Base-by-base conservation (phyloP, 805 yeast genomes). In the Saturnispora serradocipensis region DNA sequence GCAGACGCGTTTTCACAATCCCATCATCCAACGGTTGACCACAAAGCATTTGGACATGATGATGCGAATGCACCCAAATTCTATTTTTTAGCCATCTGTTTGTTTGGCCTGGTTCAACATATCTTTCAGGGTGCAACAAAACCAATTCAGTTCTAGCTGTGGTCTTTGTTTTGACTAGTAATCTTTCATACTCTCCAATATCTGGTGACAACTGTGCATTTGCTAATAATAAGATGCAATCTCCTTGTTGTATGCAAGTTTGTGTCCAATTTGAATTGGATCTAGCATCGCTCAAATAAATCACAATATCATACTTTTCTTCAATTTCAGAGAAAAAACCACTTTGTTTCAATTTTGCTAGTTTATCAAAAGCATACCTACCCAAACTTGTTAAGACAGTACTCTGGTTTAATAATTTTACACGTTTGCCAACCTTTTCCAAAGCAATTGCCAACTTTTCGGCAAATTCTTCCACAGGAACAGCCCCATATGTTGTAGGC, bases 161-260 rank as follows among this genome's bases (percentile, higher is more conserved):
- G 0, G 95, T 85, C 56, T 84, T 86, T 40, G 84, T 74, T 56
- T 85, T 83, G 27, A 88, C 74, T 11, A 91, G 67, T 24, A 89
- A 65, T 48, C 84, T 72, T 66, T 91, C 99, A 62, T 82, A 89
- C 49, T 89, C 97, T 4, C 98, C 96, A 43, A 88, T 73, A 30
- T 77, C 78, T 0, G 93, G 83, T 28, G 78, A 77, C 18, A 82
- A 78, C 7, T 76, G 72, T 0, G 97, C 95, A 69, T 91, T 90
- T 0, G 97, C 97, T 15, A 93, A 67, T 16, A 93, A 70, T 32
- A 93, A 70, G n/a, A 91, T 81, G 70, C 97, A 90, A 66, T 91
- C 98, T 16, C 96, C 98, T 66, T 91, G 97, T 8, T 90, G 81
- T 40, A 91, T 85, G 65, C 98, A 93, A 0, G 97, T 88, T 8